Percentiles rank a stretch among this genome's conserved stretches.
These are phyloP conservation scores for Metarhizium guizhouense DNA, from an alignment of 2,329 filamentous ascomycete species.

Conservation along the genomic window DNA sequence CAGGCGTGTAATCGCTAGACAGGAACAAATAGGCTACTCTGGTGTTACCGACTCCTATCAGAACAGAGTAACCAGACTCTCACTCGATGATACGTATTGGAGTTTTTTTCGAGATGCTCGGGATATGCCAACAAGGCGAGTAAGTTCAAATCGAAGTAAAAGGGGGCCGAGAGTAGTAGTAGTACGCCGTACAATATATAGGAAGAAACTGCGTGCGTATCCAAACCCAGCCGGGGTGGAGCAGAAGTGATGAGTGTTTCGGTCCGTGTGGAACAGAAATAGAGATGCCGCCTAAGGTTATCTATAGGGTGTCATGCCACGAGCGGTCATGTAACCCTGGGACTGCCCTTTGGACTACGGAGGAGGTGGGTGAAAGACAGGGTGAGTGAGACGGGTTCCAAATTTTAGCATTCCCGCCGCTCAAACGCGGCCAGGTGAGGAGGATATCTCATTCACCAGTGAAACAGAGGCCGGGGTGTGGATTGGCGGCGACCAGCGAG, in stretches of 20 bases:
- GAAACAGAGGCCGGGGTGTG: constrained; percentile 14
- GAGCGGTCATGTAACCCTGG: constrained; percentile 3
- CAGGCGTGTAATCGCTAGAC: not conserved
- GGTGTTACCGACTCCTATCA: not conserved
- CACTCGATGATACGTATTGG: not conserved
- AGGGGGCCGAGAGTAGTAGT: too few relatives aligned
- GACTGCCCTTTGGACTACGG: not conserved
- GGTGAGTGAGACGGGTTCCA: constrained; percentile 7
- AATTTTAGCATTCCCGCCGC: constrained; percentile 8
- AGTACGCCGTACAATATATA: too few relatives aligned
- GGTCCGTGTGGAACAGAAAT: constrained; percentile 2
- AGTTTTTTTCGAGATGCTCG: too few relatives aligned
- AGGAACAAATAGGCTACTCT: not conserved
- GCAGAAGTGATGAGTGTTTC: not conserved
- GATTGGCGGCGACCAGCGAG: constrained; percentile 9
- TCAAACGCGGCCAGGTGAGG: constrained; percentile 12
- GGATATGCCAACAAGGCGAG: too few relatives aligned
- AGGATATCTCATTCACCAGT: constrained; percentile 14
- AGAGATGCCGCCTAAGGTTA: constrained; percentile 10
- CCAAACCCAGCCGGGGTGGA: not conserved
- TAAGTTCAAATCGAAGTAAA: too few relatives aligned
- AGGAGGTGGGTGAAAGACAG: not conserved
- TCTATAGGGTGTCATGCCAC: constrained; percentile 2
- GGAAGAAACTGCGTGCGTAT: not conserved
- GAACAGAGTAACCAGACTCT: not conserved